These are phyloP conservation scores for Castanea mollissima DNA, from an alignment of 306 rosid species.

Conservation along the genomic window DNA sequence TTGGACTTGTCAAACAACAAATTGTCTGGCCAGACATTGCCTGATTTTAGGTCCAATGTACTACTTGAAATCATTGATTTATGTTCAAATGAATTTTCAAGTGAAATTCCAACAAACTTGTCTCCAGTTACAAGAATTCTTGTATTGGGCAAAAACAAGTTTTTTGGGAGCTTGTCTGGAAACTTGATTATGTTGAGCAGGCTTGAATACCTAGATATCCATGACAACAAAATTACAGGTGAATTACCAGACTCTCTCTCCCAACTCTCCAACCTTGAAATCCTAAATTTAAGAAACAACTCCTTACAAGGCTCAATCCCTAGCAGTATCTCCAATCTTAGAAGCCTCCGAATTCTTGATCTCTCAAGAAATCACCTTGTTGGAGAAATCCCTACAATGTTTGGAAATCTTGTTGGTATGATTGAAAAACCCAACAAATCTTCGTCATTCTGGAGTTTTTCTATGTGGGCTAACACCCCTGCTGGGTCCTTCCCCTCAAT, in stretches of 20 bases:
- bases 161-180: conserved; percentile 19
- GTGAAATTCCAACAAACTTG: conserved; percentile 26
- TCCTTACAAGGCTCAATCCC: no score
- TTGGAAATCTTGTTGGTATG: conserved; percentile 27
- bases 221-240: conserved; percentile 10
- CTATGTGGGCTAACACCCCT: no score
- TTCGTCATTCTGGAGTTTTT: not conserved
- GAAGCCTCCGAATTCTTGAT: conserved; percentile 22
- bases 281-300: no score
- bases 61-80: conserved; percentile 19
- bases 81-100: conserved; percentile 28
- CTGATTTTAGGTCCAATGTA: conserved; percentile 7
- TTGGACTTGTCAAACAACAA: conserved; percentile 29
- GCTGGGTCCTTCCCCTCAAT: no score
- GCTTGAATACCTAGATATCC: conserved; percentile 27
- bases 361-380: conserved; percentile 18
- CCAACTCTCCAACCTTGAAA: conserved; percentile 4
- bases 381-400: not conserved
- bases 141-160: no score
- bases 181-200: conserved; percentile 8
- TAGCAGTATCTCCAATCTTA: not conserved
- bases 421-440: not conserved
- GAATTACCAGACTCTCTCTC: no score
- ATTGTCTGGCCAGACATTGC: conserved; percentile 17
- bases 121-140: conserved; percentile 18